Conservation (phyloP, 768 basidiomycete species). For the Lactarius akahatsu region DNA sequence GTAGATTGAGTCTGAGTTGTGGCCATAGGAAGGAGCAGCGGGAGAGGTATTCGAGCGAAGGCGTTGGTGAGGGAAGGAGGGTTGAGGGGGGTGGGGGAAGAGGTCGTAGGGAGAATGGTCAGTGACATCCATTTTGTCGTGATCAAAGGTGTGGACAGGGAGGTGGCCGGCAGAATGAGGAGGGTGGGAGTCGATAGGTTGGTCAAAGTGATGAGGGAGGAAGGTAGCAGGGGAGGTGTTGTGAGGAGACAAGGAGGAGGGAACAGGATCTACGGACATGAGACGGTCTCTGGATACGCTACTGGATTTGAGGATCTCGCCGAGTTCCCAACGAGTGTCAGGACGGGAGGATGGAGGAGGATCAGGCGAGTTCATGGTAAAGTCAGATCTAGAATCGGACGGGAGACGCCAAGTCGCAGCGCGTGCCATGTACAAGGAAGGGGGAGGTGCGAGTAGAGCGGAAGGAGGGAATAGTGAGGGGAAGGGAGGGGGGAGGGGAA, state of each 20-base stretch:
- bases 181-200: constrained; percentile 36
- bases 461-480: constrained; percentile 16
- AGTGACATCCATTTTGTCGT: constrained; percentile 53
- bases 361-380: constrained; percentile 27
- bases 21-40: constrained; percentile 53
- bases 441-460: constrained; percentile 10
- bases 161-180: constrained; percentile 36
- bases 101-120: constrained; percentile 66
- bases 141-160: constrained; percentile 45
- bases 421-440: constrained; percentile 18
- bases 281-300: constrained; percentile 44
- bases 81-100: constrained; percentile 46
- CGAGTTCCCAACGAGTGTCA: constrained; percentile 43
- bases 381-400: constrained; percentile 32
- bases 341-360: constrained; percentile 40
- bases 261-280: constrained; percentile 44
- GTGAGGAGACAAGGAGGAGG: constrained; percentile 41
- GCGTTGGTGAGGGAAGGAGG: constrained; percentile 54
- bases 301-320: constrained; percentile 46
- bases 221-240: constrained; percentile 51
- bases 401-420: constrained; percentile 26
- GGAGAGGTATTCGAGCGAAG: constrained; percentile 74
- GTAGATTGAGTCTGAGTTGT: constrained; percentile 59
- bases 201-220: constrained; percentile 47
- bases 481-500: constrained; percentile 15